Conservation (phyloP, 352 stramenopile species). For the Pythium dissimile region DNA sequence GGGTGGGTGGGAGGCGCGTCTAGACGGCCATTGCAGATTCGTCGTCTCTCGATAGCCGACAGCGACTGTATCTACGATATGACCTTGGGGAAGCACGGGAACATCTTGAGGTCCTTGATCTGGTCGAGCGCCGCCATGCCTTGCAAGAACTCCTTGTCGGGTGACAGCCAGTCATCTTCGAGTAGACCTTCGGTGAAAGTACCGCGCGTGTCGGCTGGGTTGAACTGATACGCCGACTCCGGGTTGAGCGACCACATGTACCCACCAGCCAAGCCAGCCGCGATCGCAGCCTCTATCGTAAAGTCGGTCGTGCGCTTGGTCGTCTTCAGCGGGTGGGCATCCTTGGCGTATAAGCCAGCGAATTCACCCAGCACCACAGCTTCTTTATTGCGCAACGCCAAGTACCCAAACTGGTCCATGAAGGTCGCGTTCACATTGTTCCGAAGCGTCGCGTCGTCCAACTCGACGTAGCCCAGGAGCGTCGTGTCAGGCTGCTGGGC, state of each 20-base stretch:
- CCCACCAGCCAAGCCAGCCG: slow-evolving; percentile 42
- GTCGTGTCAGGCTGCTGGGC: slow-evolving; percentile 6
- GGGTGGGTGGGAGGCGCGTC: too few species aligned
- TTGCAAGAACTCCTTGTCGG: slow-evolving; percentile 60
- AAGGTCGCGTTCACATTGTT: slow-evolving; percentile 49
- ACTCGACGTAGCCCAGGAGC: slow-evolving; percentile 43
- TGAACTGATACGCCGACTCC: slow-evolving; percentile 74
- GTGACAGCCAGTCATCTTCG: slow-evolving; percentile 62
- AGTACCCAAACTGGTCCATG: slow-evolving; percentile 69
- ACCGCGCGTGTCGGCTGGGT: slow-evolving; percentile 46
- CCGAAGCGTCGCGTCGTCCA: slow-evolving; percentile 52
- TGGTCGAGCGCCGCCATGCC: slow-evolving; percentile 50
- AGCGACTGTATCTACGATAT: slow-evolving; percentile 15
- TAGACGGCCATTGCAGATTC: background rate
- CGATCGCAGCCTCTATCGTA: slow-evolving; percentile 55
- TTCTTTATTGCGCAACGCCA: slow-evolving; percentile 36
- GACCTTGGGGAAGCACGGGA: slow-evolving; percentile 52
- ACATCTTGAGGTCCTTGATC: slow-evolving; percentile 55
- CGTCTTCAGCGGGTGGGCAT: slow-evolving; percentile 58
- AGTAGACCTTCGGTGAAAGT: slow-evolving; percentile 67
- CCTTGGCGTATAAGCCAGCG: slow-evolving; percentile 60
- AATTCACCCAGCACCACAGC: slow-evolving; percentile 74
- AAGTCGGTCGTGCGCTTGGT: slow-evolving; percentile 70
- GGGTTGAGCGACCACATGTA: slow-evolving; percentile 86
- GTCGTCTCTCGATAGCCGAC: background rate